Base-by-base conservation (phyloP, 257 asterid genomes). In the Gynochthodes officinalis region DNA sequence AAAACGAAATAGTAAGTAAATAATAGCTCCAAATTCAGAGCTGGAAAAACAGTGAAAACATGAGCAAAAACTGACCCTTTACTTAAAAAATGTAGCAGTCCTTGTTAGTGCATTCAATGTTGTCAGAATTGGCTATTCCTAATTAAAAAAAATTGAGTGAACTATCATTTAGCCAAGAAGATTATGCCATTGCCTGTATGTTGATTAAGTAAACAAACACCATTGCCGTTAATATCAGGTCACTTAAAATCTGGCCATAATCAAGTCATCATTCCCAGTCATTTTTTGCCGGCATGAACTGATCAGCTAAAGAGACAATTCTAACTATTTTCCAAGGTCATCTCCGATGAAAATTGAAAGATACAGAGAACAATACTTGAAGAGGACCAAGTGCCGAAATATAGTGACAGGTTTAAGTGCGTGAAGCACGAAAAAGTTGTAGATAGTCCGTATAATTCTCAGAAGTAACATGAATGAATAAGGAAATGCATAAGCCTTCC, bases 401-500 rank as follows among this genome's bases (percentile, higher is more conserved):
- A n/a, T 6, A 1, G 11, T 43, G 13, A 19, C 19, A 58, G 18
- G 9, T 18, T 8, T 10, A n/a, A 33, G 68, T 16, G 43, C 30
- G 33, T 32, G 53, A 57, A 16, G 67, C 67, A 42, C 58, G 43
- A 54, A 14, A 16, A 61, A 60, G 52, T 40, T 28, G 40, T 6
- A 2, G 21, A 19, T 0, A 61, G 32, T 42, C 32, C n/a, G n/a
- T n/a, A n/a, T n/a, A n/a, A n/a, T n/a, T n/a, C n/a, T n/a, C n/a
- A n/a, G n/a, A n/a, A n/a, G n/a, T n/a, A n/a, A n/a, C n/a, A n/a
- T n/a, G 62, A 40, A 63, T 48, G 71, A 63, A 16, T 7, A 40
- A 19, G 44, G 46, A 53, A 59, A 21, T 48, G 46, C 14, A 55
- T 64, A 46, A 19, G 58, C 76, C 76, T 70, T 44, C 82, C 79